Base-by-base conservation (phyloP, 2,329 filamentous ascomycete species). In the Sporothrix variecibatus region DNA sequence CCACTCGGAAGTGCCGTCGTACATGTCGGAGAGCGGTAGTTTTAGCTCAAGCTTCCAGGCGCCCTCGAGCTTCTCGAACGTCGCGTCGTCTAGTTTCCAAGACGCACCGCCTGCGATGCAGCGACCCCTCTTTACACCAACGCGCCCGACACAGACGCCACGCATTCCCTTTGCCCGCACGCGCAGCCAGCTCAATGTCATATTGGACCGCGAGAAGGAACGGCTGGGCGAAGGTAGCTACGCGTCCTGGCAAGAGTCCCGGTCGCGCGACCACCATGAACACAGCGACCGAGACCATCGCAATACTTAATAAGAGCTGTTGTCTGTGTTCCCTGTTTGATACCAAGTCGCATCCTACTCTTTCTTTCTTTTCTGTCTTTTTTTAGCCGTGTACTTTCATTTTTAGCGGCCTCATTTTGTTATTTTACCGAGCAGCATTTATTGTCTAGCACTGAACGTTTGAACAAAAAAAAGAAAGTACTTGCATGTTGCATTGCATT, bases 161-260 rank as follows among this genome's bases (percentile, higher is more conserved):
- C 81, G 81, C 17, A 82, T 88, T 8, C 87, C 86, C 3, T 81
- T 90, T 68, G 87, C 84, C n/a, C 83, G 88, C 74, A 87, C 88
- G n/a, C 89, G 86, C 79, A 90, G 88, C 77, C 88, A 91, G 78
- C 82, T 91, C 38, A 87, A 86, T 11, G 81, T 91, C 3, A 82
- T 91, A 0, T 82, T 91, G 26, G 87, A 89, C 77, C 85, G 86
- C 49, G 87, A 88, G 75, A 87, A 85, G 77, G 81, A 76, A 31
- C 79, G n/a, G 73, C 90, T 86, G 73, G 72, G 74, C 34, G 62
- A 74, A 28, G 71, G 62, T 8, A 74, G 46, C 26, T 77, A 74
- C 72, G 60, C 71, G 8, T 74, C 75, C 7, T 75, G 73, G 75
- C 56, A 67, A 17, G 69, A 72, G 26, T 74, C 74, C 2, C 70